A percentile compares a stretch with the other conserved stretches of the same genome.
phyloP scores from a whole-genome alignment of 1,284 basidiomycete species.

The Puccinia novopanici region DNA sequence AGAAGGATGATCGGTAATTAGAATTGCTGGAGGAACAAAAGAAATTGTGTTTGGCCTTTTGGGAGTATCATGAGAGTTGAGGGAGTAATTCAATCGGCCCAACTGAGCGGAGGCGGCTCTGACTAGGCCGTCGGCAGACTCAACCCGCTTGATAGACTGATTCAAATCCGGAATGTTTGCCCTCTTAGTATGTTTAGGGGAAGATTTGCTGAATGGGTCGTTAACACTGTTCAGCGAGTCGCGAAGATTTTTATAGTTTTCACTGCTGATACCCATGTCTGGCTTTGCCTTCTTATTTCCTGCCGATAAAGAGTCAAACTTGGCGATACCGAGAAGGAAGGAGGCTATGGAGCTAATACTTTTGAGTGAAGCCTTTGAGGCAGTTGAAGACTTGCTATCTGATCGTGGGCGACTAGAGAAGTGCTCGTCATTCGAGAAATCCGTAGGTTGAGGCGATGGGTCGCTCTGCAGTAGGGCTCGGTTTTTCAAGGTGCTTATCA shows the following conservation, averaged over 20 bases:
- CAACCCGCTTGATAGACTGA: constrained; percentile 19
- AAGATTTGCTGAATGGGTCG: constrained; percentile 27
- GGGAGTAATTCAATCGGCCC: constrained; percentile 10
- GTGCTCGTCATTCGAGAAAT: background rate
- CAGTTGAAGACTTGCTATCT: constrained; percentile 42
- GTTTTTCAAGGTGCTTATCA: constrained; percentile 18
- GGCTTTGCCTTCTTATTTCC: constrained; percentile 31
- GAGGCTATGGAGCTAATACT: constrained; percentile 45
- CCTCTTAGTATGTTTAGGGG: background rate
- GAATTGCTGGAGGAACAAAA: constrained; percentile 36
- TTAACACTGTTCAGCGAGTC: constrained; percentile 22
- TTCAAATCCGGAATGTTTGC: background rate
- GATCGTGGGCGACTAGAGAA: constrained; percentile 33
- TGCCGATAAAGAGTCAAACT: constrained; percentile 17
- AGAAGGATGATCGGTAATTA: constrained; percentile 50
- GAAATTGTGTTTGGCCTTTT: constrained; percentile 35
- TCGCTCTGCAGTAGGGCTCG: background rate
- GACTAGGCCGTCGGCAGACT: background rate
- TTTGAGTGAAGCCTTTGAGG: constrained; percentile 46
- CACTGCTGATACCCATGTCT: constrained; percentile 35
- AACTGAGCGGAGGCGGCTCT: constrained; percentile 21
- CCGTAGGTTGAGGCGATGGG: background rate
- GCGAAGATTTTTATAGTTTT: constrained; percentile 31
- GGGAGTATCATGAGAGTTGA: background rate
- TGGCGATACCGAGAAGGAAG: constrained; percentile 27